Base-by-base conservation (phyloP, 345 rosid species). In the Turritis glabra region DNA sequence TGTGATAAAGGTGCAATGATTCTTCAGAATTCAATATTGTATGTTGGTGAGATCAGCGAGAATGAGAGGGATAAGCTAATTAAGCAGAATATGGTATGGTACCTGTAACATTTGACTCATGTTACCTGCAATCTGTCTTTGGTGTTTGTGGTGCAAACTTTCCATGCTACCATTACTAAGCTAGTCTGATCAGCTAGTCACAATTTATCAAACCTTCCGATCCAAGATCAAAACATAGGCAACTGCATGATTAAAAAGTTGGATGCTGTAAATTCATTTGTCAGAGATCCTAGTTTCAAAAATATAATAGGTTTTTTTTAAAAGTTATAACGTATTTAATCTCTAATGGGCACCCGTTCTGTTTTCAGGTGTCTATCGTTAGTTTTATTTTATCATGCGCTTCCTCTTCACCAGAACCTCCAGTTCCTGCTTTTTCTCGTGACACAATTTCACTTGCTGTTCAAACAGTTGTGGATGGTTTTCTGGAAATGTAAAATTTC, bases 381-480 rank as follows among this genome's bases (percentile, higher is more conserved):
- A 82, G 93, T 85, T 87, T 88, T 78, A 74, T 89, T 56, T 64
- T 93, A 40, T 86, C 96, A 64, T 86, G 90, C 76, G 81, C 88
- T 40, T 93, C 94, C 58, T 73, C 83, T 82, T 79, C 81, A 56
- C 59, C 90, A 33, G 94, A 89, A 29, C 90, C 92, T 64, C 56
- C 84, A 26, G 67, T 85, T 72, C 97, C 98, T 64, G 81, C 78
- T 75, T 89, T 94, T 80, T 81, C 90, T 46, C 81, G 72, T 77
- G 91, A 88, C 72, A 79, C 80, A 25, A 79, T 88, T 67, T 82
- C 85, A 17, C 72, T 78, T 47, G 87, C 96, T 52, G 74, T 94
- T 74, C 89, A 75, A 79, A 91, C 93, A 25, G 85, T 94, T 50
- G 96, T 94, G 33, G 98, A 94, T 72, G 97, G 98, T 68, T 94